Percentiles rank a stretch among this genome's conserved stretches.
Conservation (phyloP, 805 yeast species). For the Kluyveromyces dobzhanskii region DNA sequence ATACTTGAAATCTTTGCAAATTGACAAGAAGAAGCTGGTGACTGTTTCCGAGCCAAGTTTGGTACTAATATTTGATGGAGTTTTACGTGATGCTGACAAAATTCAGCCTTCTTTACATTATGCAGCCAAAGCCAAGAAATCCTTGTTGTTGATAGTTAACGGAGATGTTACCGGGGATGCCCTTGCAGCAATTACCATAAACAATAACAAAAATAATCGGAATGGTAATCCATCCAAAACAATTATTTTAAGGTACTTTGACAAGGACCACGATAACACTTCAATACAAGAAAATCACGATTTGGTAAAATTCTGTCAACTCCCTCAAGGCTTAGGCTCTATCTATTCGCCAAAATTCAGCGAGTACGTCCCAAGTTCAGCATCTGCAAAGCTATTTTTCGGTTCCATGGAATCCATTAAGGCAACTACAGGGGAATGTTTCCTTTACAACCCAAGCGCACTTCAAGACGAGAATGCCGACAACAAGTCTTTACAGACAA, state of each 20-base stretch:
- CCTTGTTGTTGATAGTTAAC: conserved; percentile 19
- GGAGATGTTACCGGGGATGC: conserved; percentile 27
- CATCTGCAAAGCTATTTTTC: conserved; percentile 21
- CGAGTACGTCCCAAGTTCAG: conserved; percentile 23
- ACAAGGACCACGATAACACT: conserved; percentile 11
- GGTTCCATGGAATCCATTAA: conserved; percentile 25
- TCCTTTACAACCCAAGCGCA: conserved; percentile 18
- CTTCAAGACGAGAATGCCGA: conserved; percentile 1
- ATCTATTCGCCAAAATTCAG: conserved; percentile 24
- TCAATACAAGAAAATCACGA: conserved; percentile 20
- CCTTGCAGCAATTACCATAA: conserved; percentile 21
- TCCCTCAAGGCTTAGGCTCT: conserved; percentile 22
- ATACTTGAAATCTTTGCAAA: conserved; percentile 22
- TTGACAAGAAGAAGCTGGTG: conserved; percentile 20
- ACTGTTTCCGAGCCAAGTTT: conserved; percentile 15
- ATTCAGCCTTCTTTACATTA: conserved; percentile 23
- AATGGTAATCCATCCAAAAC: conserved; percentile 13
- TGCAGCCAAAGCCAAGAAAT: conserved; percentile 16
- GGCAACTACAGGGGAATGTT: conserved; percentile 27
- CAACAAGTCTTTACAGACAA: conserved; percentile 16
- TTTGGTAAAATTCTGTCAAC: conserved; percentile 18
- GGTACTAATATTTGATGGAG: conserved; percentile 24
- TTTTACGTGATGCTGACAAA: conserved; percentile 18
- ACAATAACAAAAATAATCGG: conserved; percentile 25
- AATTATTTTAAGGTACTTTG: conserved; percentile 17